Evolutionary conservation across 1,284 basidiomycete genomes (phyloP).

Genomic region (Rhodotorula sp.): DNA sequence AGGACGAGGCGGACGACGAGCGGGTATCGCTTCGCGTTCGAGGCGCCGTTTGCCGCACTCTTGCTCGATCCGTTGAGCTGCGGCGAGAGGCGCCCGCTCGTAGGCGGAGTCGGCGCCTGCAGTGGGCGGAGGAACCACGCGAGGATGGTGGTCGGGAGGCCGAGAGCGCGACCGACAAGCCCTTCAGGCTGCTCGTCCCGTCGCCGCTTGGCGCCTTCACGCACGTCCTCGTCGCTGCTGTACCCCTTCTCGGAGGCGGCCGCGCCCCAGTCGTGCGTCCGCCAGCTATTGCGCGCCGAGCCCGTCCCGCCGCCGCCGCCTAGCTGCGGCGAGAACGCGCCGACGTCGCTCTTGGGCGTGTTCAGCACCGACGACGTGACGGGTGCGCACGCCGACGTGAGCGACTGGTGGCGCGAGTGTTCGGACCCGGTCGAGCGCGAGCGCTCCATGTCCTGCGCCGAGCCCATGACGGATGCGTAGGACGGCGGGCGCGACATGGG

Average conservation of each 20-base stretch:
- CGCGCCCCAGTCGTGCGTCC: slow-evolving; percentile 33
- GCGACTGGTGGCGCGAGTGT: slow-evolving; percentile 31
- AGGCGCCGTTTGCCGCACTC: not conserved
- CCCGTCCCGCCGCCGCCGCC: too few relatives aligned
- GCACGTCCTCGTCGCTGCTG: slow-evolving; percentile 18
- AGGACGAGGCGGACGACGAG: slow-evolving; percentile 36
- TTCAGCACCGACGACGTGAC: slow-evolving; percentile 22
- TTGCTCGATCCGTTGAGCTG: slow-evolving; percentile 20
- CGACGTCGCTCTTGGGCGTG: slow-evolving; percentile 19
- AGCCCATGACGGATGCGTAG: slow-evolving; percentile 19
- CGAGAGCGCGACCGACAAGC: slow-evolving; percentile 11
- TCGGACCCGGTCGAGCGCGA: slow-evolving; percentile 24
- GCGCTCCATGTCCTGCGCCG: slow-evolving; percentile 30
- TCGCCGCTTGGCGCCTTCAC: slow-evolving; percentile 21
- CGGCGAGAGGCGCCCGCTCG: slow-evolving; percentile 16
- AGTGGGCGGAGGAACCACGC: slow-evolving; percentile 32
- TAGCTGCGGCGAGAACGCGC: slow-evolving; percentile 12
- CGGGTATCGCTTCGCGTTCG: slow-evolving; percentile 26
- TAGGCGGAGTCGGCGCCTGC: not conserved
- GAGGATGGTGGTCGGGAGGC: slow-evolving; percentile 24
- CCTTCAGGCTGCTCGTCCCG: not conserved
- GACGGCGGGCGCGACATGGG: slow-evolving; percentile 25
- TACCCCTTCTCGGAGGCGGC: slow-evolving; percentile 10
- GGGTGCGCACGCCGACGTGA: slow-evolving; percentile 39
- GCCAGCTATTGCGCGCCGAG: slow-evolving; percentile 10